These are phyloP conservation scores for Alternaria rosae DNA, from an alignment of 2,329 filamentous ascomycete species.

Conservation along the genomic window DNA sequence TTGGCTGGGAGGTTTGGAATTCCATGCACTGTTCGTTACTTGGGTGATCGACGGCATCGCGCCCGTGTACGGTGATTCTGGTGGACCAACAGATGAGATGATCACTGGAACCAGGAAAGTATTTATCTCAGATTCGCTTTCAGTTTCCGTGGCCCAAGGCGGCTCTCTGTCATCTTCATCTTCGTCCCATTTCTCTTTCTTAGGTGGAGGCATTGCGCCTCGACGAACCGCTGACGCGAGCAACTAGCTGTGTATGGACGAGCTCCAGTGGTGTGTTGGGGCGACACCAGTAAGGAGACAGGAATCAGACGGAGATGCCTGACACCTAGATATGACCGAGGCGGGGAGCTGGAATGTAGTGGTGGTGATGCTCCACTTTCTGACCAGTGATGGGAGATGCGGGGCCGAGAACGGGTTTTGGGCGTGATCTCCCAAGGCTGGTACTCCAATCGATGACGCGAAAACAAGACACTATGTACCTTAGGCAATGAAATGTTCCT, in stretches of 20 bases:
- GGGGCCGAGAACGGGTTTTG: conserved; percentile 40
- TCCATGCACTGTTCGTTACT: background rate
- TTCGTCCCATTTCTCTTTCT: conserved; percentile 7
- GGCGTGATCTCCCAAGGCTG: conserved; percentile 16
- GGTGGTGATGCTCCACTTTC: conserved; percentile 29
- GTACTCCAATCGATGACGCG: conserved; percentile 31
- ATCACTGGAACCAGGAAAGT: background rate
- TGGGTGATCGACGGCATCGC: background rate
- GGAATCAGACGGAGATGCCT: conserved; percentile 6
- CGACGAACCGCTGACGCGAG: conserved; percentile 28
- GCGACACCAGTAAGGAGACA: conserved; percentile 11
- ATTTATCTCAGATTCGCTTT: background rate
- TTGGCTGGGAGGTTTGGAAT: background rate
- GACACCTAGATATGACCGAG: conserved; percentile 19
- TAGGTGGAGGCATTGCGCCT: conserved; percentile 28
- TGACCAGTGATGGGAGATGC: conserved; percentile 33
- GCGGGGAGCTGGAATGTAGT: conserved; percentile 18
- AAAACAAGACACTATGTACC: conserved; percentile 9
- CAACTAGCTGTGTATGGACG: conserved; percentile 12
- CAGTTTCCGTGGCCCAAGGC: background rate
- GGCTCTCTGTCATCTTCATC: conserved; percentile 3
- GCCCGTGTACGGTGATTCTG: background rate
- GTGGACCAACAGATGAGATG: background rate
- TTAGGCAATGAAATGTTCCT: background rate
- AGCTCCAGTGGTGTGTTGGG: conserved; percentile 23